These are phyloP conservation scores for Cichorium intybus DNA, from an alignment of 140 eudicot species.

Conservation along the genomic window DNA sequence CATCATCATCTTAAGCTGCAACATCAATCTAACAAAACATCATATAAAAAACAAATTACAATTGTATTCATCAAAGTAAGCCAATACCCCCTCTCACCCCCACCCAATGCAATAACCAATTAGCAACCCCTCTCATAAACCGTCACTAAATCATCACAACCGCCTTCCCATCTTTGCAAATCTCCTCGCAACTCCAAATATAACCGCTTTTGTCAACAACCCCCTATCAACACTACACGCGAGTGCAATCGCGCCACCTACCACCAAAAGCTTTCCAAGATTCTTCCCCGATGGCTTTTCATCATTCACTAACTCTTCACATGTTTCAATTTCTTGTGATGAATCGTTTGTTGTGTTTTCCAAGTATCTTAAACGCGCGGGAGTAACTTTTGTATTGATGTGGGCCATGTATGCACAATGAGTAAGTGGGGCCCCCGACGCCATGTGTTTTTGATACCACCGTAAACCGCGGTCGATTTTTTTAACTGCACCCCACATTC, in stretches of 20 bases:
- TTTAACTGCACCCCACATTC: conserved; percentile 98
- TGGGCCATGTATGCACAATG: conserved; percentile 77
- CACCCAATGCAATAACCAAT: background rate
- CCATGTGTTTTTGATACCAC: conserved; percentile 63
- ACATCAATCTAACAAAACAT: conserved; percentile 23
- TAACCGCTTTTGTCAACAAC: conserved; percentile 81
- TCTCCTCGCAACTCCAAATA: conserved; percentile 89
- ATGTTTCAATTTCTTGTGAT: conserved; percentile 33
- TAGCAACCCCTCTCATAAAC: background rate
- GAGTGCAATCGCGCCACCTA: conserved; percentile 89
- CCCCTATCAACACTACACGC: conserved; percentile 90
- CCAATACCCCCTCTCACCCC: background rate
- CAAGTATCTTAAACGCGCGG: conserved; percentile 40
- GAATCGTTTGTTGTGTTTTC: conserved; percentile 27
- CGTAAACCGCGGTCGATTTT: conserved; percentile 90
- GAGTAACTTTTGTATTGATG: conserved; percentile 47
- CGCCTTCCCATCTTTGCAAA: conserved; percentile 74
- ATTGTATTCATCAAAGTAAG: conserved; percentile 4
- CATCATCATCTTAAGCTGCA: conserved; percentile 37
- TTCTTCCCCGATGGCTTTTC: conserved; percentile 60
- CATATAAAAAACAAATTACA: conserved; percentile 20
- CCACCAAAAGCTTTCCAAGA: conserved; percentile 55
- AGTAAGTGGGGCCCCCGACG: conserved; percentile 52
- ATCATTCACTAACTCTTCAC: conserved; percentile 20
- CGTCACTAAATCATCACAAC: conserved; percentile 32